Percentiles rank a stretch among this genome's conserved stretches.
phyloP scores from a whole-genome alignment of 305 asterid species.

The Withania somnifera region DNA sequence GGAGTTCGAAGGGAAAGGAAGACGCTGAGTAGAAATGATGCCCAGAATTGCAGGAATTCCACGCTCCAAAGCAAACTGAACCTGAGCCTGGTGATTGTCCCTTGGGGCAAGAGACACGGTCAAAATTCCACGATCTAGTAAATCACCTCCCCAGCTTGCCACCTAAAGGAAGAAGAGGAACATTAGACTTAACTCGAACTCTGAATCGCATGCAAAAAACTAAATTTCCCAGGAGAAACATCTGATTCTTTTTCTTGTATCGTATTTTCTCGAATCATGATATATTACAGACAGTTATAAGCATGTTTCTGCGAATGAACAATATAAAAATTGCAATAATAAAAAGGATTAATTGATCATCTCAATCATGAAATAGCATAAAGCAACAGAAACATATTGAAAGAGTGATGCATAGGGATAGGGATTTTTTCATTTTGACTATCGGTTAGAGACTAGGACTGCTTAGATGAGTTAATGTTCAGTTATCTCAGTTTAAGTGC shows the following conservation, averaged over 20 bases:
- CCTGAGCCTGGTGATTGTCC: slow-evolving; percentile 97
- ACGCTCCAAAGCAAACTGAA: slow-evolving; percentile 94
- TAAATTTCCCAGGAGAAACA: neutral
- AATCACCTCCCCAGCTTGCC: slow-evolving; percentile 99
- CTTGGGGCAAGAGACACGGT: slow-evolving; percentile 94
- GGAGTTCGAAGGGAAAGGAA: slow-evolving; percentile 85
- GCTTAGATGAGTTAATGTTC: neutral
- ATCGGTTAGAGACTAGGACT: neutral
- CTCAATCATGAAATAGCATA: neutral
- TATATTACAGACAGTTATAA: neutral
- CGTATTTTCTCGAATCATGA: neutral
- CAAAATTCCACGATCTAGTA: slow-evolving; percentile 77
- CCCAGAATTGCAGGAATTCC: slow-evolving; percentile 99
- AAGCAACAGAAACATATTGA: neutral
- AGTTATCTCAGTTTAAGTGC: neutral
- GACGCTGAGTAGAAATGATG: slow-evolving; percentile 91
- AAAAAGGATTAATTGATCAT: neutral
- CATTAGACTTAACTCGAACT: no score
- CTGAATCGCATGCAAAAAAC: neutral
- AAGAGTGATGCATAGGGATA: neutral
- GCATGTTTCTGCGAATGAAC: no score
- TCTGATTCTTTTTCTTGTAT: neutral
- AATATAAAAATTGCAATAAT: neutral
- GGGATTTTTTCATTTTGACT: neutral
- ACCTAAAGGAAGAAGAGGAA: slow-evolving; percentile 33